Evolutionary conservation across 2,329 filamentous ascomycete genomes (phyloP), one percentile per base, ranked within the genome.

Genomic region (Onygenales sp.): DNA sequence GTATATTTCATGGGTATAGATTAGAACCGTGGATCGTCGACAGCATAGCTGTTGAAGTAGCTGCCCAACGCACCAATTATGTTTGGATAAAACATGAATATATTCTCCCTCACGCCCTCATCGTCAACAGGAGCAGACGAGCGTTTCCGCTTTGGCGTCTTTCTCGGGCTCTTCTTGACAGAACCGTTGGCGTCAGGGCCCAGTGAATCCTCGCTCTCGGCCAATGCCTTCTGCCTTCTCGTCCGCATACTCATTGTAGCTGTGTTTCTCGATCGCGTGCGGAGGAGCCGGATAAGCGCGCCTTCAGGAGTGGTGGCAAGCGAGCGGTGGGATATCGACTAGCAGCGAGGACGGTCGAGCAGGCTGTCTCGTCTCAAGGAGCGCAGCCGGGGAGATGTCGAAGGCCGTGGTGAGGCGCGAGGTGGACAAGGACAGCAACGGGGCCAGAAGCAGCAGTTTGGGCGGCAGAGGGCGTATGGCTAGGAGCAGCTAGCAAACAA

Each of bases 21-120:
- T 40, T 40, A 40, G 37, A 40, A 11, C 14, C 37, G 37, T 6
- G 3, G 3, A 11, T 40, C 14, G 27, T 21, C 11, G 53, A 52
- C 21, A 57, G 9, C n/a, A n/a, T 49, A 13, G 11, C n/a, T 31
- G 27, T 11, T 17, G 27, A 4, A 17, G 27, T 9, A 10, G 21
- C 21, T 27, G 21, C 14, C 3, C 36, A 36, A 64, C 79, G 59
- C 75, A 89, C 86, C 87, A 62, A 92, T 91, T 40, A 92, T 76
- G 64, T 92, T 92, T 33, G 88, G 87, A 70, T 81, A 84, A 71
- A 92, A 91, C 34, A 91, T 70, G 60, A 91, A 92, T 59, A 92
- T 86, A 68, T 92, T 92, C 70, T 91, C 87, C 34, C 46, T n/a
- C 31, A 47, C 52, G 52, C 54, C 43, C 31, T 17, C 45, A 10